Evolutionary conservation across 257 asterid genomes (phyloP).

Genomic region (Rhazya stricta): DNA sequence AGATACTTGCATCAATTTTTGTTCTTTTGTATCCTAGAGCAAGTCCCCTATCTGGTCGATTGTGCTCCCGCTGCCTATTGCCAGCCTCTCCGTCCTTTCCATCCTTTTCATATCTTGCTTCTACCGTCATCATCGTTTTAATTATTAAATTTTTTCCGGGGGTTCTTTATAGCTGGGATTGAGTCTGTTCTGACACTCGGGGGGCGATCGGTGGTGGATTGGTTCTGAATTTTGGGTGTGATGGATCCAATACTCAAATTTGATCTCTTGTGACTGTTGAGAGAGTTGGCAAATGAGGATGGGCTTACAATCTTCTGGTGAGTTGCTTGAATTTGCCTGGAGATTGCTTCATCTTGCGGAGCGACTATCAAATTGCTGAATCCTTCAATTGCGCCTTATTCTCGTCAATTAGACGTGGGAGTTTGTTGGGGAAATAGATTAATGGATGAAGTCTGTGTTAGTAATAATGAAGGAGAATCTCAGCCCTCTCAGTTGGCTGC

Average conservation of each 20-base stretch:
- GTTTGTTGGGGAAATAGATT: slow-evolving; percentile 21
- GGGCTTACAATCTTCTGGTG: slow-evolving; percentile 95
- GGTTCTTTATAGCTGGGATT: background rate
- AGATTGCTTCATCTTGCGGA: slow-evolving; percentile 39
- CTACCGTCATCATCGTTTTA: background rate
- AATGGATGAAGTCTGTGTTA: slow-evolving; percentile 58
- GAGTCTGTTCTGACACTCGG: background rate
- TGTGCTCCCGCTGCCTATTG: background rate
- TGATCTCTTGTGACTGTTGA: slow-evolving; percentile 19
- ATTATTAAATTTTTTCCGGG: background rate
- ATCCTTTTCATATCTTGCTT: background rate
- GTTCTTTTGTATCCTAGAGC: background rate
- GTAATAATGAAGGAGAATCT: slow-evolving; percentile 34
- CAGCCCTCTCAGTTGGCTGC: slow-evolving; percentile 22
- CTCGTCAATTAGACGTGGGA: slow-evolving; percentile 3
- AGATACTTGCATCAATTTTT: background rate
- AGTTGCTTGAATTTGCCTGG: slow-evolving; percentile 57
- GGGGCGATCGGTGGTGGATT: background rate
- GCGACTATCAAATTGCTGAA: slow-evolving; percentile 26
- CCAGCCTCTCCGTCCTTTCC: background rate
- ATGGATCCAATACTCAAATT: slow-evolving; percentile 39
- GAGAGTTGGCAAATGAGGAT: slow-evolving; percentile 60
- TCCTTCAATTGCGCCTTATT: background rate
- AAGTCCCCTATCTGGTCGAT: slow-evolving; percentile 10
- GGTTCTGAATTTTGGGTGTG: background rate